These are phyloP conservation scores for Ustilago xerochloae DNA, from an alignment of 1,284 basidiomycete species.

Conservation along the genomic window DNA sequence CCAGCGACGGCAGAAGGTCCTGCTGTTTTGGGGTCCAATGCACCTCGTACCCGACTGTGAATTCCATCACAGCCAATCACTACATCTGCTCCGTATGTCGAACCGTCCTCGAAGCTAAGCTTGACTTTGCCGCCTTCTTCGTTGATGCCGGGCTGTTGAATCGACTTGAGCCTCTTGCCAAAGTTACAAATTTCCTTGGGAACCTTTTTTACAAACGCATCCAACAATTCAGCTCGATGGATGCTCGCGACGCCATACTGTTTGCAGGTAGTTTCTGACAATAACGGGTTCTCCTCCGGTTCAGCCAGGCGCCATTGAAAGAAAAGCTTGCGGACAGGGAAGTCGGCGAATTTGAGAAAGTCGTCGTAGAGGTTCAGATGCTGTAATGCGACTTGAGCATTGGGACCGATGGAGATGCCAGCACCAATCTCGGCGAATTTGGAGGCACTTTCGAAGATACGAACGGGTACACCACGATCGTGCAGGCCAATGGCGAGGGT, in stretches of 20 bases:
- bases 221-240: conserved; percentile 50
- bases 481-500: conserved; percentile 44
- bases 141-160: conserved; percentile 10
- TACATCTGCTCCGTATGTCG: conserved; percentile 51
- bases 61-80: conserved; percentile 66
- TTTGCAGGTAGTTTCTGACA: conserved; percentile 44
- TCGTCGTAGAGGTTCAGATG: conserved; percentile 33
- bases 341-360: conserved; percentile 40
- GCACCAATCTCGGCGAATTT: conserved; percentile 50
- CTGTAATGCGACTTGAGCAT: conserved; percentile 31
- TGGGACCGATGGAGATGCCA: conserved; percentile 35
- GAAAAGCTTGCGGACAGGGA: conserved; percentile 43
- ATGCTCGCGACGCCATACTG: conserved; percentile 45
- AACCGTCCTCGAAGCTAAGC: conserved; percentile 41
- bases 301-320: conserved; percentile 53
- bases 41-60: conserved; percentile 54
- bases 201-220: conserved; percentile 33
- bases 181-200: conserved; percentile 36
- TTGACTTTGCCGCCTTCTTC: conserved; percentile 3
- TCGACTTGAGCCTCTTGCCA: conserved; percentile 34
- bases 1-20: conserved; percentile 32
- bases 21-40: conserved; percentile 39
- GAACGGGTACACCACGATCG: conserved; percentile 22
- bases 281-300: conserved; percentile 20
- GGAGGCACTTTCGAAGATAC: conserved; percentile 45